Conservation (phyloP, 164 flowering plant genomes). For the Amborella trichopoda region DNA sequence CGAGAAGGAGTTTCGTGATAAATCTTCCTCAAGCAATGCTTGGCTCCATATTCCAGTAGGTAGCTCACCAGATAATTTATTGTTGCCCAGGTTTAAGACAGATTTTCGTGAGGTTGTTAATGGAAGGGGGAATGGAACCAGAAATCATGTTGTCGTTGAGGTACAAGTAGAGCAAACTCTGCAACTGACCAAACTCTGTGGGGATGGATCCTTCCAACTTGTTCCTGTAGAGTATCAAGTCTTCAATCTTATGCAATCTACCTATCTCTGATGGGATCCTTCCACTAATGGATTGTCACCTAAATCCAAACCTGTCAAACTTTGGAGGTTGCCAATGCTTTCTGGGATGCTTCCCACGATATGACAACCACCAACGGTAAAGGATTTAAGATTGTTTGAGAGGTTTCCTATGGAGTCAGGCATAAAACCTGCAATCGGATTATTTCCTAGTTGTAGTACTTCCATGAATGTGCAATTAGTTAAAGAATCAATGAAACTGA, state of each 20-base stretch:
- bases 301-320: background rate
- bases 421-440: constrained; percentile 3
- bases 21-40: too few relatives aligned
- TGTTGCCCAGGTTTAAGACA: too few relatives aligned
- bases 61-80: too few relatives aligned
- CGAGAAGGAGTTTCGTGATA: background rate
- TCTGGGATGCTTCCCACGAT: constrained; percentile 7
- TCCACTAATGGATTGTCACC: constrained; percentile 1
- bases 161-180: background rate
- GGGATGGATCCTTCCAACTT: background rate
- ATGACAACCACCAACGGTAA: background rate
- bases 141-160: background rate
- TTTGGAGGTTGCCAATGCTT: constrained; percentile 2
- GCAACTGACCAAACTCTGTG: background rate
- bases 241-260: background rate
- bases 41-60: too few relatives aligned
- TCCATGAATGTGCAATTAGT: constrained; percentile 5
- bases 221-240: background rate
- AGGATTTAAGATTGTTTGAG: background rate
- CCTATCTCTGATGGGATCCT: constrained; percentile 1
- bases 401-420: constrained; percentile 10
- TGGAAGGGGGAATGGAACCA: constrained; percentile 1
- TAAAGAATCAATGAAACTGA: constrained; percentile 5
- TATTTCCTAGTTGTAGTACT: background rate
- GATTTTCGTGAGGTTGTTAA: background rate